Evolutionary conservation across 805 yeast species (phyloP).

Genomic region (Barnettozyma siamensis): DNA sequence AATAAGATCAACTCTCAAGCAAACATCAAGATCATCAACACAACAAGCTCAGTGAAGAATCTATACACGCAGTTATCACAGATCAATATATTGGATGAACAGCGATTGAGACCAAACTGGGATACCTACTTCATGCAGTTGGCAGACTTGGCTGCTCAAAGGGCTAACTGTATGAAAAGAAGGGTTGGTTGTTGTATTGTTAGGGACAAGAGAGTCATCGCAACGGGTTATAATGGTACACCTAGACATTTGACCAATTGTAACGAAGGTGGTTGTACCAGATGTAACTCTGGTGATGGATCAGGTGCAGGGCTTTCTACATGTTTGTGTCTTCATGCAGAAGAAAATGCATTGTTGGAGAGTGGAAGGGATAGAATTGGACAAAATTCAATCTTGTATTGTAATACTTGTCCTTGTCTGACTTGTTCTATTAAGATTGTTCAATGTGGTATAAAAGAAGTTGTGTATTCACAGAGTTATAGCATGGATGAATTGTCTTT

Average conservation of each 20-base stretch:
- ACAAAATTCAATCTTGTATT: slow-evolving; percentile 60
- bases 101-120: slow-evolving; percentile 87
- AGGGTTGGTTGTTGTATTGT: slow-evolving; percentile 96
- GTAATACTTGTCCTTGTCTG: slow-evolving; percentile 96
- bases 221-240: slow-evolving; percentile 98
- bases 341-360: slow-evolving; percentile 91
- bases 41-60: slow-evolving; percentile 30
- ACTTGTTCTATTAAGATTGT: slow-evolving; percentile 95
- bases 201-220: slow-evolving; percentile 75
- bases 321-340: slow-evolving; percentile 94
- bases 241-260: slow-evolving; percentile 86
- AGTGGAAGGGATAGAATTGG: slow-evolving; percentile 88
- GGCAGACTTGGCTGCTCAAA: slow-evolving; percentile 86
- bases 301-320: slow-evolving; percentile 68
- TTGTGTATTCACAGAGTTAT: slow-evolving; percentile 87
- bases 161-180: slow-evolving; percentile 96
- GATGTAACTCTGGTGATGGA: slow-evolving; percentile 71
- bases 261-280: slow-evolving; percentile 89
- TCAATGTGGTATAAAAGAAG: slow-evolving; percentile 86
- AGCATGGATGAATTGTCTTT: slow-evolving; percentile 84
- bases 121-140: slow-evolving; percentile 92
- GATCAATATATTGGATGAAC: slow-evolving; percentile 42
- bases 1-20: slow-evolving; percentile 44
- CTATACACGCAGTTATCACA: slow-evolving; percentile 34
- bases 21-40: slow-evolving; percentile 53